Conservation (phyloP, 148 eudicot genomes). For the Fagopyrum homotropicum region DNA sequence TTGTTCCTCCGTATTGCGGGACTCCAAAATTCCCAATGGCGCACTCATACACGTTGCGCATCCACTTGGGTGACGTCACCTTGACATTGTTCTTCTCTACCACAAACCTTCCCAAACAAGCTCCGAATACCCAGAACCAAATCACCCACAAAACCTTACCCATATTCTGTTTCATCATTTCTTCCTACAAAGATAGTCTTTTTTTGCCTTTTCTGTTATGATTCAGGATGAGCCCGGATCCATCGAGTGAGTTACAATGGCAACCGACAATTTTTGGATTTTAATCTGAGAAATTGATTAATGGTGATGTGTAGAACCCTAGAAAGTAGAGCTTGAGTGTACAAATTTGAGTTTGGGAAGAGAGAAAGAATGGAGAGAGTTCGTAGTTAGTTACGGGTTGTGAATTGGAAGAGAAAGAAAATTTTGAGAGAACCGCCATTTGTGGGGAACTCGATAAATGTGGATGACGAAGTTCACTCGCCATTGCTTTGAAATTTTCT, state of each 20-base stretch:
- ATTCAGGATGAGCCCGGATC: conserved; percentile 12
- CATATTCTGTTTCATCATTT: conserved; percentile 30
- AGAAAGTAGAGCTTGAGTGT: background rate
- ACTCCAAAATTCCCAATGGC: conserved; percentile 95
- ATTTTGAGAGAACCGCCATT: conserved; percentile 7
- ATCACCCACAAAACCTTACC: conserved; percentile 21
- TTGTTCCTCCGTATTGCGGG: conserved; percentile 88
- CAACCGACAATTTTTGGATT: background rate
- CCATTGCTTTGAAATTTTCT: conserved; percentile 10
- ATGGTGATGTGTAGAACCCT: too few relatives aligned
- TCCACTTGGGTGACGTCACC: conserved; percentile 58
- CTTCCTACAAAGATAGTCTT: background rate
- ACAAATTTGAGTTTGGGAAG: background rate
- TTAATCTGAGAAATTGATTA: background rate
- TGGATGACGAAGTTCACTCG: conserved; percentile 12
- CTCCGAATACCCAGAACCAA: conserved; percentile 24
- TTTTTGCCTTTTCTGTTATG: background rate
- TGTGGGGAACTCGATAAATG: conserved; percentile 7
- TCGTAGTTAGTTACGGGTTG: background rate
- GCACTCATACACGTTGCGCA: conserved; percentile 71
- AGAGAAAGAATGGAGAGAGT: conserved; percentile 1
- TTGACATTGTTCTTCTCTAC: conserved; percentile 89
- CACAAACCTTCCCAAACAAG: conserved; percentile 71
- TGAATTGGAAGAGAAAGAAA: background rate
- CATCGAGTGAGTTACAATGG: background rate